Evolutionary conservation across 2,329 filamentous ascomycete genomes (phyloP).

Genomic region (Hypoxylon sp.): DNA sequence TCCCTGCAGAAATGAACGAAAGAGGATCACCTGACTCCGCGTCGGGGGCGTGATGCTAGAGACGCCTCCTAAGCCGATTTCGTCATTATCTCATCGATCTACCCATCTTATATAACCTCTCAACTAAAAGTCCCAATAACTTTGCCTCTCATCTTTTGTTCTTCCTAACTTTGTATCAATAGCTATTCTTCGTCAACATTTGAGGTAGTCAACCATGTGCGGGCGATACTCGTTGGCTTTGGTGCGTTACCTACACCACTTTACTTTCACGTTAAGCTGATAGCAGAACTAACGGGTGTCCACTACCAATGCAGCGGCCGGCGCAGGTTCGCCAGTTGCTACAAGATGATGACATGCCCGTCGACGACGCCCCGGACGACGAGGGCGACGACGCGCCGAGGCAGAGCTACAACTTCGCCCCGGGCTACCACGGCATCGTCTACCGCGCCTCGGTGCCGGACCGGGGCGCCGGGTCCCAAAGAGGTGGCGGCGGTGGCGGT

Average conservation of each 20-base stretch:
- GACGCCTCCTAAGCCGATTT: slow-evolving; percentile 19
- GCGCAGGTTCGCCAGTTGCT: slow-evolving; percentile 80
- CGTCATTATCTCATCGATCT: slow-evolving; percentile 39
- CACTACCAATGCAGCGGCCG: slow-evolving; percentile 68
- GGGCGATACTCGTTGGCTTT: slow-evolving; percentile 74
- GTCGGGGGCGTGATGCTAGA: slow-evolving; percentile 33
- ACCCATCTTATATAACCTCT: neutral
- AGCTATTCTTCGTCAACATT: neutral
- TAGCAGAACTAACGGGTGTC: slow-evolving; percentile 11
- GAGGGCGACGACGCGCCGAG: slow-evolving; percentile 64
- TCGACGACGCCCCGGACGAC: slow-evolving; percentile 78
- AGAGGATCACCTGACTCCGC: slow-evolving; percentile 45
- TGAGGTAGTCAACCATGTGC: slow-evolving; percentile 66
- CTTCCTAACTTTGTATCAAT: neutral
- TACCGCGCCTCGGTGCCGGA: slow-evolving; percentile 81
- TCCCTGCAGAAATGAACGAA: slow-evolving; percentile 8
- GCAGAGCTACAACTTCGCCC: slow-evolving; percentile 92
- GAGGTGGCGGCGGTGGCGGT: slow-evolving; percentile 35
- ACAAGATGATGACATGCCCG: slow-evolving; percentile 78
- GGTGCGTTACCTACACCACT: slow-evolving; percentile 60
- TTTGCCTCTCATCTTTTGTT: slow-evolving; percentile 2
- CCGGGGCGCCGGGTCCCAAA: slow-evolving; percentile 62
- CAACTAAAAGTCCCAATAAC: neutral
- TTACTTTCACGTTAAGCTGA: neutral
- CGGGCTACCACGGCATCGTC: slow-evolving; percentile 85